Evolutionary conservation across 345 rosid species (phyloP), one percentile per base, ranked within the genome.

Genomic region (Lepidium didymum): DNA sequence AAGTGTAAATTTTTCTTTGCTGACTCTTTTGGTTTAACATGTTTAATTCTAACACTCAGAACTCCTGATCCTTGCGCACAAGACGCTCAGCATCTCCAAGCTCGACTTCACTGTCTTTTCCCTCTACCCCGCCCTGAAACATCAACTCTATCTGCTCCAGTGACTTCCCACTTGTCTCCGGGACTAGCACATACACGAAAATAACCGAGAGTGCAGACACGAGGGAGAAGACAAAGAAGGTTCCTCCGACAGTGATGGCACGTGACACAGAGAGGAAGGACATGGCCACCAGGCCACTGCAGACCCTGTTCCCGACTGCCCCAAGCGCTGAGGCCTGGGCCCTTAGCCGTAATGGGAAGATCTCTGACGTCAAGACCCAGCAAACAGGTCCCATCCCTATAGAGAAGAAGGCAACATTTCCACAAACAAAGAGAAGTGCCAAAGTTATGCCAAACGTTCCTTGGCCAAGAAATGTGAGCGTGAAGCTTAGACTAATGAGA

Each of bases 251-350:
- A 1, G 96, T 80, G 43, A 90, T 84, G 52, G 82, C 81, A 8
- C 59, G 57, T 12, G 96, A 77, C 37, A 87, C 80, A 0, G 94
- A 81, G 36, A 90, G 91, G 78, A 87, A 90, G 29, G 96, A 81
- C 94, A 87, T 90, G 57, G 94, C 87, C 51, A 90, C 81, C 13
- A 90, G 55, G 51, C 96, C 91, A 15, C 96, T 90, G 72, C 82
- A 77, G 1, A 90, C 82, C 79, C 96, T 81, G 61, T 90, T 90
- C 45, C 88, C 94, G 1, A 87, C 90, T 0, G 90, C 87, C 2
- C 96, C 96, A 16, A 90, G 84, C 0, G 94, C 96, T 0, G 85
- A 78, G 3, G 96, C 94, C 66, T 90, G 96, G 34, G 94, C 96
- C 10, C 96, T 82, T 66, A 87, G 62, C 82, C 82, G 81, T 56